Evolutionary conservation across 495 filamentous ascomycete species (phyloP), one percentile per base, ranked within the genome.

Genomic region (Endocarpon pusillum): DNA sequence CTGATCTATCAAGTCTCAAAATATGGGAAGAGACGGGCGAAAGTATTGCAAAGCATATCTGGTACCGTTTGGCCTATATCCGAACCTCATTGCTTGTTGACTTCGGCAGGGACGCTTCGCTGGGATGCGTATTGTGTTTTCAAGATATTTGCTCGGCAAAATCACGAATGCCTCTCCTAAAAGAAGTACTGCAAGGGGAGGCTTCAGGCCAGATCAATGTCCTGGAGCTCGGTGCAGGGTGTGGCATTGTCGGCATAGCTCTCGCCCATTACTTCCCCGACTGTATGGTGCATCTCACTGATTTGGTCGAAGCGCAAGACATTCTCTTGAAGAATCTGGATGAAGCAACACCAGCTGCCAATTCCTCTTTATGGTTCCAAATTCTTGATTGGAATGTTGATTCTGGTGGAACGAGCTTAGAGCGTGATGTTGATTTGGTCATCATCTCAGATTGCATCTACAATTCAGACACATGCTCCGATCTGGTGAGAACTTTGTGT

Each of bases 391-490:
- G 89, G 89, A 54, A 67, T 4, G 65, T 96, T 14, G 78, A 94
- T 53, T 97, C 87, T 89, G 28, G 28, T 15, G 19, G 19, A 5
- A 7, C 12, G 12, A 5, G 19, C 5, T n/a, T 5, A 4, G 5
- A 15, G 4, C 12, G 4, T 7, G 64, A 72, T 19, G 73, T 76
- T 53, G 78, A 92, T 49, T 44, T 96, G 21, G 61, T 94, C 16
- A 51, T 92, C 3, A 64, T 92, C 1, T 81, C 84, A 12, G 89
- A 97, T 48, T 94, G 89, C 60, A 97, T 85, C 8, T 97, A 97
- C 57, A 97, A 96, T 50, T 64, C 71, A 21, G 82, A 89, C 49
- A 81, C 73, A 28, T 57, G 84, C 22, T 78, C 78, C 11, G 65
- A 72, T 7, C 59, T 97, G 21, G 81, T 94, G 3, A 55, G 59